Base-by-base conservation (phyloP, 495 filamentous ascomycete genomes). In the Lophiostoma macrostomum region DNA sequence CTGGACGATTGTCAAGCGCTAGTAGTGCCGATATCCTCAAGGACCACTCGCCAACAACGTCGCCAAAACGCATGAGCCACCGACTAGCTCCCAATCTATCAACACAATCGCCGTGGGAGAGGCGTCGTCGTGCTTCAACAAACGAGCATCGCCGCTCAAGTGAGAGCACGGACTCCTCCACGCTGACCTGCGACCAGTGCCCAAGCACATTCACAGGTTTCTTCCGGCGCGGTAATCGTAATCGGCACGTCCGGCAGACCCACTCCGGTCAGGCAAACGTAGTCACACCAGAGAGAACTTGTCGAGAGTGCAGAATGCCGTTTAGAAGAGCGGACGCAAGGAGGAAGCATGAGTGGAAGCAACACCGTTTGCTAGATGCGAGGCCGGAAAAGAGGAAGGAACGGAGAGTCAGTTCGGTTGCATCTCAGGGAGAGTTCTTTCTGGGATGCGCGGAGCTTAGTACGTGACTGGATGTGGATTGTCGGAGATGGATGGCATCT, bases 321-420 rank as follows among this genome's bases (percentile, higher is more conserved):
- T 57, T 42, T 30, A 32, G 28, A 19, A 31, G 53, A 20, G 31
- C 25, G 8, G 53, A 57, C 24, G 53, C 53, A 2, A 30, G 29
- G 11, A 35, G 38, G 22, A 57, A 57, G 34, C 53, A 57, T 27
- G 53, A 57, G 28, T 57, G 53, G 53, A 43, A 57, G 38, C 42
- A 57, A 10, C 53, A 57, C n/a, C 27, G 19, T 16, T 18, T 44
- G 22, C 20, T n/a, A 14, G 44, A 37, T 36, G 12, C 44, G 5
- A 27, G 27, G 25, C 30, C 44, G 14, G 19, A 36, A 10, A 48
- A 35, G 31, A 7, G 27, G 34, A 6, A 46, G 34, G 14, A 34
- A 34, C 3, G 11, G 8, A 8, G 4, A 25, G 7, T 25, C 24
- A 4, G 6, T 5, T 12, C 11, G 19, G 38, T 42, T 5, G 16